Percentiles rank a stretch among this genome's conserved stretches.
phyloP scores from a whole-genome alignment of 257 asterid species.

The Pogostemon cablin region DNA sequence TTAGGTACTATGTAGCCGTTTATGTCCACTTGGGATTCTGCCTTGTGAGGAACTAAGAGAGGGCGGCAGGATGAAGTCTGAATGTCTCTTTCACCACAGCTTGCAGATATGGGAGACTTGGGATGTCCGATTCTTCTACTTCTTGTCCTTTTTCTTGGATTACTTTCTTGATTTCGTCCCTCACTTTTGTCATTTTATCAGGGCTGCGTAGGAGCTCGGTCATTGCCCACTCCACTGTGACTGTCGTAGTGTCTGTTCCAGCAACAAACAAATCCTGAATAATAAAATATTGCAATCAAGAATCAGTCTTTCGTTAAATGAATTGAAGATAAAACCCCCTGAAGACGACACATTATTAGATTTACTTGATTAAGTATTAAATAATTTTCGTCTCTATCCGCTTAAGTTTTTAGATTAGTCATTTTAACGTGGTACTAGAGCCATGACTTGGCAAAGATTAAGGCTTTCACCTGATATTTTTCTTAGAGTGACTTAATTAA shows the following conservation, averaged over 20 bases:
- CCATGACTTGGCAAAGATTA: no score
- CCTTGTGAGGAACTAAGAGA: conserved; percentile 37
- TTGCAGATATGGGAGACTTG: conserved; percentile 33
- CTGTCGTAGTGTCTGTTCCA: conserved; percentile 38
- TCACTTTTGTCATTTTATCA: conserved; percentile 19
- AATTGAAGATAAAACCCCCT: background rate
- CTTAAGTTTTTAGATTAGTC: background rate
- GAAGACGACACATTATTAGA: background rate
- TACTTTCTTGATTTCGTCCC: conserved; percentile 18
- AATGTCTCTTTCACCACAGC: conserved; percentile 45
- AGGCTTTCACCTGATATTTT: no score
- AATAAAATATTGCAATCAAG: background rate
- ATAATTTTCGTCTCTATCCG: no score
- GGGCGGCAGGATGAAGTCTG: conserved; percentile 44
- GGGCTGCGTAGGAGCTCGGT: conserved; percentile 39
- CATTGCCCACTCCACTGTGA: conserved; percentile 47
- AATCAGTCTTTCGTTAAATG: no score
- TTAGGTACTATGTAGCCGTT: conserved; percentile 38
- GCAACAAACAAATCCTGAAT: conserved; percentile 30
- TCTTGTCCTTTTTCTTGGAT: conserved; percentile 1
- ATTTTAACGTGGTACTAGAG: no score
- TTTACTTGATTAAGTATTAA: background rate
- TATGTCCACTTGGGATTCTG: conserved; percentile 29
- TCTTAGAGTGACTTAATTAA: background rate
- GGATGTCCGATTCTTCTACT: conserved; percentile 39